A percentile compares a stretch with the other conserved stretches of the same genome.
These are phyloP conservation scores for Crinitomyces ghanaensis DNA, from an alignment of 805 yeast genomes.

Conservation along the genomic window DNA sequence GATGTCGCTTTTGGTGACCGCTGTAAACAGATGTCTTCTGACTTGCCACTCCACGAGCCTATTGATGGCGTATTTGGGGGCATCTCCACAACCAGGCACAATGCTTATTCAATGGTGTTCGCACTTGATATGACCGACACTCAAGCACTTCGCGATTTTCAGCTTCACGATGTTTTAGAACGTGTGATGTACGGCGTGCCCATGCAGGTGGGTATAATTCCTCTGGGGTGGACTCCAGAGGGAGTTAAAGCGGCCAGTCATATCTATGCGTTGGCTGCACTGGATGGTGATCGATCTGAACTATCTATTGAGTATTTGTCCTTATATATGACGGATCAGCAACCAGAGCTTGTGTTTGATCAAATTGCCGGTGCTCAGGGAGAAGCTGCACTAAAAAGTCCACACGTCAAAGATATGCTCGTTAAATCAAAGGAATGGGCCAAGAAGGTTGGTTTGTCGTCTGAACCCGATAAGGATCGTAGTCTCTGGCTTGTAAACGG, in stretches of 20 bases:
- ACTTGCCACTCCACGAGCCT: slow-evolving; percentile 38
- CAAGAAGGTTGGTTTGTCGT: slow-evolving; percentile 22
- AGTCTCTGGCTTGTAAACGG: slow-evolving; percentile 67
- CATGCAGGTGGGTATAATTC: slow-evolving; percentile 75
- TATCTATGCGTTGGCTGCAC: slow-evolving; percentile 8
- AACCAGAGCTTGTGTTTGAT: slow-evolving; percentile 2
- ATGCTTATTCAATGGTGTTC: slow-evolving; percentile 64
- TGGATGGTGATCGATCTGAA: neutral
- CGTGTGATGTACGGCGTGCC: slow-evolving; percentile 46
- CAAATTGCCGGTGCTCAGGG: neutral
- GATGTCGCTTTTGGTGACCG: slow-evolving; percentile 55
- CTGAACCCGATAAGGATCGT: slow-evolving; percentile 33
- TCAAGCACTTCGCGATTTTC: slow-evolving; percentile 40
- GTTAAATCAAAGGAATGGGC: slow-evolving; percentile 21
- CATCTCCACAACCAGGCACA: slow-evolving; percentile 58
- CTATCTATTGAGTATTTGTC: slow-evolving; percentile 3
- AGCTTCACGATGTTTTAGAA: slow-evolving; percentile 17
- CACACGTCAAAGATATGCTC: slow-evolving; percentile 5
- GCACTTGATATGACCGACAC: slow-evolving; percentile 48
- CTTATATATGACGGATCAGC: slow-evolving; percentile 1
- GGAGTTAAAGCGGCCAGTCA: slow-evolving; percentile 15
- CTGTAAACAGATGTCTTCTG: slow-evolving; percentile 36
- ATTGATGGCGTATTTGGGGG: slow-evolving; percentile 36
- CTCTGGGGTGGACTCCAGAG: slow-evolving; percentile 30
- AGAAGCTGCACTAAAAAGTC: no score